Percentiles rank a stretch among this genome's conserved stretches.
phyloP scores from a whole-genome alignment of 2,329 filamentous ascomycete species.

The Exserohilum rostratum region DNA sequence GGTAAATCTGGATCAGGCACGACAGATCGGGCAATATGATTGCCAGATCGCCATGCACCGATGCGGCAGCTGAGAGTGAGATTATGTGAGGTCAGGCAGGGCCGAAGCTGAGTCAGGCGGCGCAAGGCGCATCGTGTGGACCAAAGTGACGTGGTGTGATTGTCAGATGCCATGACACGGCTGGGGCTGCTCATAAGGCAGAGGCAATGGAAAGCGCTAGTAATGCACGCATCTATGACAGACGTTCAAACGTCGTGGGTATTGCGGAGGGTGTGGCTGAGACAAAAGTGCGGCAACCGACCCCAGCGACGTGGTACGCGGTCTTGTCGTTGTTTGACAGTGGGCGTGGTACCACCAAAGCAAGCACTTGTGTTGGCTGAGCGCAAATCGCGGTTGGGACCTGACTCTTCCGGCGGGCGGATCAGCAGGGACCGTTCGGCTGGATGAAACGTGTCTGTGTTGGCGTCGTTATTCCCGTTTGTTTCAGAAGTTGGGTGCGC shows the following conservation, averaged over 20 bases:
- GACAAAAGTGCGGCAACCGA: conserved; percentile 13
- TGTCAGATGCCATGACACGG: conserved; percentile 8
- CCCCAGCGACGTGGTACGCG: conserved; percentile 3
- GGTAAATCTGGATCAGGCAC: too few species aligned
- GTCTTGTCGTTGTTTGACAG: conserved; percentile 7
- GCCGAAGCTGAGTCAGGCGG: too few species aligned
- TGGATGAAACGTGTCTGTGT: conserved; percentile 31
- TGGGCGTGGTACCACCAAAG: conserved; percentile 4
- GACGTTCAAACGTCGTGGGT: neutral
- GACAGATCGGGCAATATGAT: too few species aligned
- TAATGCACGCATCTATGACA: neutral
- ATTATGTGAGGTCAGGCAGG: neutral
- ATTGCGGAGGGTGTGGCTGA: conserved; percentile 6
- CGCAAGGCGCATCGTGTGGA: too few species aligned
- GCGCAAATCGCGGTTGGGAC: conserved; percentile 10
- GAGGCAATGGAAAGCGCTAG: neutral
- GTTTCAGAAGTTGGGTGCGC: conserved; percentile 23
- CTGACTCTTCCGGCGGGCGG: conserved; percentile 12
- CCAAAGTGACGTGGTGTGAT: neutral
- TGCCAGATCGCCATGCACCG: too few species aligned
- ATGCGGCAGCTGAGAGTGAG: neutral
- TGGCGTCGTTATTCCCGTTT: conserved; percentile 24
- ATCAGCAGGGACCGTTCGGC: conserved; percentile 27
- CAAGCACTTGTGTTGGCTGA: conserved; percentile 9
- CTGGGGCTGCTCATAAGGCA: neutral